Percentiles rank a stretch among this genome's conserved stretches.
Evolutionary conservation across 768 basidiomycete genomes (phyloP).

Genomic region (Paxillus involutus): DNA sequence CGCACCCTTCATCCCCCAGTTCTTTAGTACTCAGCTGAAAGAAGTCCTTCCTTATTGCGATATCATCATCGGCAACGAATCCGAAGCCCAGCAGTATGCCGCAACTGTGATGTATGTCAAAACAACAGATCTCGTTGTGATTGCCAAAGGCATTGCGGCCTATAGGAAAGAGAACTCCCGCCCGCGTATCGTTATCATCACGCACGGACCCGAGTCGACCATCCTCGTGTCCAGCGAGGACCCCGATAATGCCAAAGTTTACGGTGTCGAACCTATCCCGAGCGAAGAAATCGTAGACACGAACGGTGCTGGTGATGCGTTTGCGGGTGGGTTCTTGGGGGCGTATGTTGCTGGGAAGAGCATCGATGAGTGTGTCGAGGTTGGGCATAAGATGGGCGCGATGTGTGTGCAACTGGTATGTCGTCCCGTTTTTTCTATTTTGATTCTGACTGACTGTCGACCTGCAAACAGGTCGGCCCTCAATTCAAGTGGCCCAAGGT

Average conservation of each 20-base stretch:
- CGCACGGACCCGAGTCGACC: constrained; percentile 83
- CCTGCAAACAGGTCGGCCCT: constrained; percentile 46
- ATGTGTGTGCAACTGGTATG: constrained; percentile 83
- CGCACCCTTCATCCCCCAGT: constrained; percentile 95
- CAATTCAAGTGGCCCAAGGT: constrained; percentile 60
- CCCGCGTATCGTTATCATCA: constrained; percentile 85
- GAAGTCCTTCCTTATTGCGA: constrained; percentile 83
- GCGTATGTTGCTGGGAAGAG: constrained; percentile 78
- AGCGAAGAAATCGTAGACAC: constrained; percentile 86
- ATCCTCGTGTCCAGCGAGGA: constrained; percentile 65
- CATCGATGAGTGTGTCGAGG: constrained; percentile 74
- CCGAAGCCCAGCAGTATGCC: constrained; percentile 89
- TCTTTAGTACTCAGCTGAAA: constrained; percentile 83
- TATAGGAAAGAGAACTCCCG: constrained; percentile 76
- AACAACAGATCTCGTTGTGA: constrained; percentile 60
- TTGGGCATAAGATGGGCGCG: constrained; percentile 82
- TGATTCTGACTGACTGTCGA: not conserved
- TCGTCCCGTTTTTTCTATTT: not conserved
- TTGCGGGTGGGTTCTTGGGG: constrained; percentile 94
- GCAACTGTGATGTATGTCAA: constrained; percentile 65
- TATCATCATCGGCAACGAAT: constrained; percentile 94
- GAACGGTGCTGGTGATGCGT: constrained; percentile 97
- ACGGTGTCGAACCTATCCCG: constrained; percentile 55
- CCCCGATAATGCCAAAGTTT: constrained; percentile 54
- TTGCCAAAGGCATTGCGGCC: constrained; percentile 76